These are phyloP conservation scores for Rhodamnia rubescens DNA, from an alignment of 345 rosid genomes.

Conservation along the genomic window DNA sequence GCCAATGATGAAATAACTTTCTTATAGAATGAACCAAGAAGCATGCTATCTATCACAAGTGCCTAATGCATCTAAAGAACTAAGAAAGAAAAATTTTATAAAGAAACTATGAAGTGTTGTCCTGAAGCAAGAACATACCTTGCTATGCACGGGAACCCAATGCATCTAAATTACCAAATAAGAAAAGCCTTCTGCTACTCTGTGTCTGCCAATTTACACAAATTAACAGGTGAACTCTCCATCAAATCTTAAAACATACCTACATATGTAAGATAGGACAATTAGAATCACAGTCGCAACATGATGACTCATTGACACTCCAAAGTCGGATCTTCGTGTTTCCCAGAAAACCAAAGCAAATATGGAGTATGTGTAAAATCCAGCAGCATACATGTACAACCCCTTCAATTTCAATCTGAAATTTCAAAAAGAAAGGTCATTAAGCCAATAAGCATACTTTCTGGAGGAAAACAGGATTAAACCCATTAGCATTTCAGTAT, in stretches of 20 bases:
- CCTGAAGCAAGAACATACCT: not conserved
- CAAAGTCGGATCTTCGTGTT: constrained; percentile 97
- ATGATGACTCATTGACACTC: constrained; percentile 98
- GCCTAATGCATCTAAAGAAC: not conserved
- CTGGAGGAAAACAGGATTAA: not conserved
- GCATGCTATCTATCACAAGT: not conserved
- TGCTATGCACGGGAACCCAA: not conserved
- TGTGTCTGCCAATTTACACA: not conserved
- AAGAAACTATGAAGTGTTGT: not conserved
- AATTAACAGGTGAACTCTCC: not conserved
- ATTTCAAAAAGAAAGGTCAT: not conserved
- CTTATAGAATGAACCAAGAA: not conserved
- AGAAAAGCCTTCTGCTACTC: not conserved
- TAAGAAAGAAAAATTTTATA: not conserved
- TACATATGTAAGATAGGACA: constrained; percentile 71
- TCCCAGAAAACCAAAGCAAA: constrained; percentile 97
- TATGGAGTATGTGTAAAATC: constrained; percentile 92
- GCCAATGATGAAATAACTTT: not conserved
- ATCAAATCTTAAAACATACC: constrained; percentile 20
- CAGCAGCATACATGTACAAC: constrained; percentile 81
- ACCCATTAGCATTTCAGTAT: not conserved
- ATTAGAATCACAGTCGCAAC: constrained; percentile 71
- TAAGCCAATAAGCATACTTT: not conserved
- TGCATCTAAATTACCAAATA: not conserved
- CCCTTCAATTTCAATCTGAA: constrained; percentile 84